Evolutionary conservation across 1,139 yeast genomes (phyloP).

Genomic region (Sugiyamaella pinicola): DNA sequence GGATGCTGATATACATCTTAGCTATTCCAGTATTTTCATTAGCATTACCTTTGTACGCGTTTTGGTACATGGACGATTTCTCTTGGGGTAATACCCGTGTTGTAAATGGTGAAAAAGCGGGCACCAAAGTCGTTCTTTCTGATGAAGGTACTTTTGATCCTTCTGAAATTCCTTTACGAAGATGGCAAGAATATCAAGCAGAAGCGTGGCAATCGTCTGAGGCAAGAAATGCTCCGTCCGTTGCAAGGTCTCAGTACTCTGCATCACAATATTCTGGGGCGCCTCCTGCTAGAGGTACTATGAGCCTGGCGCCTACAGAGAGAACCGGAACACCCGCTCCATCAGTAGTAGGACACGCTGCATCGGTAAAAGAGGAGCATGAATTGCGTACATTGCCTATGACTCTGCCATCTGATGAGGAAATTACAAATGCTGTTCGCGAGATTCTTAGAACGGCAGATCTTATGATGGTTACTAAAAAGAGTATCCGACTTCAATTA

Average conservation of each 20-base stretch:
- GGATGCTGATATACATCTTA: slow-evolving; percentile 47
- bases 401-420: slow-evolving; percentile 43
- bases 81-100: slow-evolving; percentile 51
- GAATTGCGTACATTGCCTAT: slow-evolving; percentile 30
- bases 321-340: slow-evolving; percentile 12
- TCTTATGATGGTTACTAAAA: slow-evolving; percentile 45
- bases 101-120: slow-evolving; percentile 46
- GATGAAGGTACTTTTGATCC: slow-evolving; percentile 47
- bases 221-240: slow-evolving; percentile 24
- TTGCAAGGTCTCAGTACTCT: slow-evolving; percentile 20
- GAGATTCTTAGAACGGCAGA: slow-evolving; percentile 45
- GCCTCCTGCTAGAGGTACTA: slow-evolving; percentile 12
- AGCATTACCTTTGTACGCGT: slow-evolving; percentile 46
- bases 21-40: slow-evolving; percentile 47
- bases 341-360: slow-evolving; percentile 12
- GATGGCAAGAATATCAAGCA: slow-evolving; percentile 47
- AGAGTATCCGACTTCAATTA: slow-evolving; percentile 42
- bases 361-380: slow-evolving; percentile 26
- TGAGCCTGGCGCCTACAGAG: slow-evolving; percentile 18
- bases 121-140: slow-evolving; percentile 43
- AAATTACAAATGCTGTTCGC: slow-evolving; percentile 43
- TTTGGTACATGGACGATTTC: slow-evolving; percentile 51
- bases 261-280: slow-evolving; percentile 25
- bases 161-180: slow-evolving; percentile 44
- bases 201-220: slow-evolving; percentile 38